Evolutionary conservation across 768 basidiomycete species (phyloP), one percentile per base, ranked within the genome.

Genomic region (Coprinopsis sp.): DNA sequence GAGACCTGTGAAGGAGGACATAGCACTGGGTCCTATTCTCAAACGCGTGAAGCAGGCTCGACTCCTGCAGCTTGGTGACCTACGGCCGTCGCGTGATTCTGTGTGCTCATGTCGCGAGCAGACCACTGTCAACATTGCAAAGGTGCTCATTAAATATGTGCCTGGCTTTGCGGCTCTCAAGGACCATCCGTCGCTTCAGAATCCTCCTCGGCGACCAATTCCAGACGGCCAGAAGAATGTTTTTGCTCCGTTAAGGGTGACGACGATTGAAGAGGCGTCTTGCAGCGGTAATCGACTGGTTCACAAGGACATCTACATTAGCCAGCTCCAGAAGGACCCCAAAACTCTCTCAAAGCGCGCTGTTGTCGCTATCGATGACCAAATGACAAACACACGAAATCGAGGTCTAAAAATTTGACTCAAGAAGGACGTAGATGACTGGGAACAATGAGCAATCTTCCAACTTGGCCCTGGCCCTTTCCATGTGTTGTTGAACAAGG

Each of bases 181-280:
- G n/a, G n/a, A n/a, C n/a, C n/a, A n/a, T n/a, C n/a, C n/a, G n/a
- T n/a, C n/a, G n/a, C n/a, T n/a, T n/a, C n/a, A n/a, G n/a, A n/a
- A n/a, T n/a, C n/a, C n/a, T n/a, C n/a, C 50, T 14, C 53, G 57
- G 13, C 55, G 53, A 11, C 33, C 33, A 1, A 45, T 62, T 10
- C 58, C 61, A 0, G 36, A 33, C n/a, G 53, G 56, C 1, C 44
- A 62, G 12, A 60, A 51, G 19, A 66, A 64, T 0, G 37, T 58
- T 21, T 58, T 54, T 18, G 55, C 49, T 47, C 57, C 57, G 4
- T 45, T 64, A 2, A 52, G 54, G 1, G 53, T 51, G 0, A 51
- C 52, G 1, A 66, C 61, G 0, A 65, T 64, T n/a, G 60, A 67
- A 33, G 65, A 69, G 44, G 59, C 60, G 8, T 56, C 55, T 4